Percentiles rank a stretch among this genome's conserved stretches.
phyloP scores from a whole-genome alignment of 23 red algal genomes.

The Gracilaria gracilis region DNA sequence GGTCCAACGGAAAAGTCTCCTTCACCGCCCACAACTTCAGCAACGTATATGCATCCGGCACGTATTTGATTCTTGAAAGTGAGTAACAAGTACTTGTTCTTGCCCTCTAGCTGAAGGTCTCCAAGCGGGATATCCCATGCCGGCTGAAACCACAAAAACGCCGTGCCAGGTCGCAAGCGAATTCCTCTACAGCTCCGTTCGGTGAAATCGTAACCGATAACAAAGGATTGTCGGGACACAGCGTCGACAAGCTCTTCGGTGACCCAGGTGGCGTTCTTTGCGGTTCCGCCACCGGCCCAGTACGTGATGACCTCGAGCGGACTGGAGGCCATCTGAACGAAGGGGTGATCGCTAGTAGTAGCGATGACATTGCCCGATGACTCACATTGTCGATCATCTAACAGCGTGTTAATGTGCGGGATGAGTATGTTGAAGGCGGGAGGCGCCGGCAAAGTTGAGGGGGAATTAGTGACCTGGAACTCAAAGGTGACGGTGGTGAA shows the following conservation, averaged over 20 bases:
- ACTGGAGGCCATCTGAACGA: neutral
- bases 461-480: constrained; percentile 28
- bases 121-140: constrained; percentile 26
- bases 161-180: constrained; percentile 1
- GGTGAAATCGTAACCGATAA: constrained; percentile 53
- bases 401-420: constrained; percentile 7
- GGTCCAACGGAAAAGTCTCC: constrained; percentile 14
- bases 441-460: neutral
- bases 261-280: constrained; percentile 11
- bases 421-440: constrained; percentile 50
- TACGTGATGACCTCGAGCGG: neutral
- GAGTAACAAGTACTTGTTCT: constrained; percentile 27
- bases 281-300: constrained; percentile 20
- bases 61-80: neutral
- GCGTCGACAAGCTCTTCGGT: constrained; percentile 24
- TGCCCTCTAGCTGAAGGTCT: constrained; percentile 1
- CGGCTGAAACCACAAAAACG: constrained; percentile 54
- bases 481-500: constrained; percentile 21
- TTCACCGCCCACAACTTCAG: constrained; percentile 29
- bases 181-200: constrained; percentile 26
- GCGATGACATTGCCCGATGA: constrained; percentile 33
- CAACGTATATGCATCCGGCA: constrained; percentile 38
- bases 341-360: constrained; percentile 42
- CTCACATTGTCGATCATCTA: constrained; percentile 8
- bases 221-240: neutral